Evolutionary conservation across 495 filamentous ascomycete species (phyloP).

Genomic region (Penicillium atrosanguineum): DNA sequence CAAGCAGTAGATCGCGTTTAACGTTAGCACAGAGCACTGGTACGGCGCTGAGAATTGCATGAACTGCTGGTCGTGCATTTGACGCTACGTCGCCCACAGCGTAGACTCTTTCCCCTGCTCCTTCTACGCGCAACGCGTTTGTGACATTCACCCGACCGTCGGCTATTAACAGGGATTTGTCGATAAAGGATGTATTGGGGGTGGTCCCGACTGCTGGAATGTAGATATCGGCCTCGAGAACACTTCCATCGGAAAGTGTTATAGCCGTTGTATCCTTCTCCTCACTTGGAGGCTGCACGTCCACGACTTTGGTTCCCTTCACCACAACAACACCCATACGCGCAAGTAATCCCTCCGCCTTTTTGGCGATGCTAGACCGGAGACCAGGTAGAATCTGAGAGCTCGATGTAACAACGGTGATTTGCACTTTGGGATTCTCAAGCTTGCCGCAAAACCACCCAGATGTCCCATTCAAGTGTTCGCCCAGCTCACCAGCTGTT

Average conservation of each 20-base stretch:
- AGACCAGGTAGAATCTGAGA: slow-evolving; percentile 46
- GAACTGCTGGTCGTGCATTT: slow-evolving; percentile 31
- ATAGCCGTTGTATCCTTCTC: slow-evolving; percentile 27
- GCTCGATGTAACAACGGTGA: slow-evolving; percentile 42
- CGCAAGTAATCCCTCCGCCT: slow-evolving; percentile 41
- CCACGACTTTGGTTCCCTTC: slow-evolving; percentile 31
- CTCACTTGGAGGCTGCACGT: slow-evolving; percentile 22
- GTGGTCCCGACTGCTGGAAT: slow-evolving; percentile 46
- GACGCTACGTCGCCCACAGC: slow-evolving; percentile 42
- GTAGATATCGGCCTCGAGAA: slow-evolving; percentile 43
- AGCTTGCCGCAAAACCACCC: slow-evolving; percentile 28
- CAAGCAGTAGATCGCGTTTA: slow-evolving; percentile 36
- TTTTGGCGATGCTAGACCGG: slow-evolving; percentile 29
- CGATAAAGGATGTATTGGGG: slow-evolving; percentile 46
- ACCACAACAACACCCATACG: slow-evolving; percentile 43
- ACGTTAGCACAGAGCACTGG: slow-evolving; percentile 46
- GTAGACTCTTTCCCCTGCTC: slow-evolving; percentile 48
- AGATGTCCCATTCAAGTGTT: slow-evolving; percentile 44
- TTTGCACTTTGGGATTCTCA: slow-evolving; percentile 35
- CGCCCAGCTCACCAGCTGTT: slow-evolving; percentile 51
- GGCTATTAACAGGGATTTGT: slow-evolving; percentile 27
- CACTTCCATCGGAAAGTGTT: slow-evolving; percentile 33
- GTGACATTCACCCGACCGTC: slow-evolving; percentile 44
- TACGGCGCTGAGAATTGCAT: slow-evolving; percentile 36
- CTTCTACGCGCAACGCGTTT: slow-evolving; percentile 45